Evolutionary conservation across 2,329 filamentous ascomycete genomes (phyloP), one percentile per base, ranked within the genome.

Genomic region (Aspergillus floridensis): DNA sequence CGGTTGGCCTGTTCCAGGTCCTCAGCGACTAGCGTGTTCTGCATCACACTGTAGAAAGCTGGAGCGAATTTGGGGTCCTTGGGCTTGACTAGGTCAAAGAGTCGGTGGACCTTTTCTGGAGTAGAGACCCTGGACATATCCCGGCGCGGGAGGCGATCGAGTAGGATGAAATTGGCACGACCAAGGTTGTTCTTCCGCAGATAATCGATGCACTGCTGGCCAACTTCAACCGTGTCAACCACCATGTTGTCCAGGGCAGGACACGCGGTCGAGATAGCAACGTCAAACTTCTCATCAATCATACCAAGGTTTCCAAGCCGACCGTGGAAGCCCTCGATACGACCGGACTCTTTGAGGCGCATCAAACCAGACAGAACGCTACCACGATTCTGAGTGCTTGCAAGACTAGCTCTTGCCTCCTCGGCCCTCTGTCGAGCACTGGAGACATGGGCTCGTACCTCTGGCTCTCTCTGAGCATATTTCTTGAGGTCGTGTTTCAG

Each of bases 241-340:
- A 99, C 93, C 76, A 99, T 93, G 72, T 98, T 96, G 76, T 99
- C 92, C 10, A 99, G 85, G 2, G 90, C 85, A 49, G 91, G 88
- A 67, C 95, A 98, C 11, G 95, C 96, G 0, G 95, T 99, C 0
- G 96, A 99, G 61, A 99, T 96, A n/a, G 95, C 95, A 48, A 99
- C 87, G 70, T 99, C 95, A 74, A 96, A 99, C 76, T 91, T 91
- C 72, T 91, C 84, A 69, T 99, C 93, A 66, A 99, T 99, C 0
- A 91, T 88, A 48, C 95, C 95, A 1, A 99, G 84, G 67, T 98
- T 97, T 10, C 95, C 96, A 4, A 99, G 86, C 32, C 95, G 88
- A 26, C 95, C 95, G 70, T 99, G 92, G 77, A 99, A 99, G 2
- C 96, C 95, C 70, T 97, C 93, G 64, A 99, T 96, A 73, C 95